Evolutionary conservation across 2,329 filamentous ascomycete genomes (phyloP).

Genomic region (Teratosphaeria viscida): DNA sequence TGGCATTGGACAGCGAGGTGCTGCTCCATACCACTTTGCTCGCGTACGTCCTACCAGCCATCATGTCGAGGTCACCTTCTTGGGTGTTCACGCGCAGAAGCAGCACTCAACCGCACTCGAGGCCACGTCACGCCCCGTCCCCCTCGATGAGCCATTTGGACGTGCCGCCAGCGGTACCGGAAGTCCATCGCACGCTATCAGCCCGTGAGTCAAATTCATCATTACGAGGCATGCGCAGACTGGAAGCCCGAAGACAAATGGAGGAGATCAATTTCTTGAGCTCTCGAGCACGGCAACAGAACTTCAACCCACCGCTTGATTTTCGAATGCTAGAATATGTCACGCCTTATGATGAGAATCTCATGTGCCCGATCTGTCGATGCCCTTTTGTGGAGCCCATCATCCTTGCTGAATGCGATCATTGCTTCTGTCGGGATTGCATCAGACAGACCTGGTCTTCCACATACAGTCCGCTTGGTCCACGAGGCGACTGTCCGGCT

Average conservation of each 20-base stretch:
- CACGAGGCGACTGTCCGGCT: slow-evolving; percentile 41
- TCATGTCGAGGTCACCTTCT: slow-evolving; percentile 1
- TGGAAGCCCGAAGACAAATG: slow-evolving; percentile 23
- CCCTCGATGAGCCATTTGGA: neutral
- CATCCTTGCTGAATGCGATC: slow-evolving; percentile 47
- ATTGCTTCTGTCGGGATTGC: slow-evolving; percentile 53
- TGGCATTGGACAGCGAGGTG: too few species aligned
- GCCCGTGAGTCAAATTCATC: slow-evolving; percentile 1
- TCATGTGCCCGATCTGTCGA: slow-evolving; percentile 55
- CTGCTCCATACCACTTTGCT: neutral
- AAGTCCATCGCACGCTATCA: slow-evolving; percentile 5
- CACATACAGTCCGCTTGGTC: slow-evolving; percentile 22
- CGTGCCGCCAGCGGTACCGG: neutral
- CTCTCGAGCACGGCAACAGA: slow-evolving; percentile 16
- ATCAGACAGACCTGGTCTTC: slow-evolving; percentile 39
- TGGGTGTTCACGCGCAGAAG: neutral
- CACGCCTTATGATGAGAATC: slow-evolving; percentile 45
- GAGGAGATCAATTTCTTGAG: slow-evolving; percentile 21
- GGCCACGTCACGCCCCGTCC: neutral
- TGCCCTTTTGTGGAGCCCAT: slow-evolving; percentile 51
- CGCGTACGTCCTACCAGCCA: neutral
- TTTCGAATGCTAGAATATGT: slow-evolving; percentile 50
- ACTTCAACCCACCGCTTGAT: slow-evolving; percentile 36
- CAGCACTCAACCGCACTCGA: neutral
- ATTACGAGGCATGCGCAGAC: slow-evolving; percentile 18